Evolutionary conservation across 2,329 filamentous ascomycete species (phyloP).

Genomic region (Colletotrichum viniferum): DNA sequence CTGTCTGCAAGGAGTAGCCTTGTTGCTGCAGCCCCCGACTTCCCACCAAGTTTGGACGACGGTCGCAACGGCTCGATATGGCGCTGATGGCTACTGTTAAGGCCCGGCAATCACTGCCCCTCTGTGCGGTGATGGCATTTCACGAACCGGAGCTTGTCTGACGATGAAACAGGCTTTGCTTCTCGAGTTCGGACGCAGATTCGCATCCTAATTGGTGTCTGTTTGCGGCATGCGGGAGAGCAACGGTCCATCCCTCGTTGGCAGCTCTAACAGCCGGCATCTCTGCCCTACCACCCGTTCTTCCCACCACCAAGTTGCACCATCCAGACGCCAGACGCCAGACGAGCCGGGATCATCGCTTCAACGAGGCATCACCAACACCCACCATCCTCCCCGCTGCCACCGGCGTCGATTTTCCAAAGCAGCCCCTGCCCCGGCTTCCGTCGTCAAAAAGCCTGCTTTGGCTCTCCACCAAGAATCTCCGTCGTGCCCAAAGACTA

Average conservation of each 20-base stretch:
- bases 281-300: neutral
- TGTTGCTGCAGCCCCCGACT: neutral
- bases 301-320: neutral
- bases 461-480: constrained; percentile 1
- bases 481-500: neutral
- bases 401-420: neutral
- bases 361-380: constrained; percentile 10
- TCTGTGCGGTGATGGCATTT: neutral
- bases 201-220: constrained; percentile 4
- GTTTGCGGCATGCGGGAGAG: neutral
- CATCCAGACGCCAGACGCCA: neutral
- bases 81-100: constrained; percentile 6
- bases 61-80: neutral
- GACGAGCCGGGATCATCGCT: constrained; percentile 17
- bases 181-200: neutral
- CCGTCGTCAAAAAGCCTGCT: constrained; percentile 14
- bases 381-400: constrained; percentile 4
- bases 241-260: neutral
- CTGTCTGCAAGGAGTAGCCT: constrained; percentile 16
- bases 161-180: constrained; percentile 18
- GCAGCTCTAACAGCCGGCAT: constrained; percentile 9
- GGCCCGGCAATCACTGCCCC: neutral
- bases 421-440: constrained; percentile 7
- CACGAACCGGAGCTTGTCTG: neutral
- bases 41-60: neutral